Base-by-base conservation (phyloP, 1,284 basidiomycete genomes). In the Moesziomyces aphidis region DNA sequence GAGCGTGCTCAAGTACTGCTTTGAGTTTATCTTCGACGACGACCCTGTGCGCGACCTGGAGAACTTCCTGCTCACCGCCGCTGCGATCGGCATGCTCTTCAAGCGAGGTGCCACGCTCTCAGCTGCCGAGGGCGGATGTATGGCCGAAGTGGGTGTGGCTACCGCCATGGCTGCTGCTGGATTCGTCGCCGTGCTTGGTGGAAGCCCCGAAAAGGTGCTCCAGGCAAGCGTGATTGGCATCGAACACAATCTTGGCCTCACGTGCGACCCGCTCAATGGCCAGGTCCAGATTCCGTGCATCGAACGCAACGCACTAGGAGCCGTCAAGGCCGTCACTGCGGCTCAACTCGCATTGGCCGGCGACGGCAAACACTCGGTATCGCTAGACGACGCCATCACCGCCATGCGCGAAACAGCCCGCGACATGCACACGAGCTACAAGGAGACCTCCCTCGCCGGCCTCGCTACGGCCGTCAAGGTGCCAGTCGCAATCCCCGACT, bases 41-140 rank as follows among this genome's bases (percentile, higher is more conserved):
- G 93, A 95, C 82, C 92, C 91, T 1, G 91, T 94, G 81, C 92
- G 92, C 80, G 91, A 91, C 62, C 89, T 95, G 13, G 88, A 91
- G 85, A 97, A 94, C 0, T 95, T 95, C 85, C 83, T 95, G 49
- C 86, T 95, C 57, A 94, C 93, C 4, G 92, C 94, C 50, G 61
- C 80, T 89, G 94, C 95, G 2, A 87, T 97, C 58, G 95, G 95
- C 5, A 98, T 98, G 96, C 87, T 98, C 21, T 97, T 96, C 88
- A 98, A 98, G 85, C 90, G 95, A 58, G 95, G 95, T 23, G 95
- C 94, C 59, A 97, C 95, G 1, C 97, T 98, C 54, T 93, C 91
- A 47, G 96, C 95, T 10, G 95, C 96, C 0, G 95, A 98, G 85
- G 79, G 80, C 15, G 81, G 78, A 1, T 87, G 86, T 66, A 87